Base-by-base conservation (phyloP, 768 basidiomycete species). In the Austroboletus festivus region DNA sequence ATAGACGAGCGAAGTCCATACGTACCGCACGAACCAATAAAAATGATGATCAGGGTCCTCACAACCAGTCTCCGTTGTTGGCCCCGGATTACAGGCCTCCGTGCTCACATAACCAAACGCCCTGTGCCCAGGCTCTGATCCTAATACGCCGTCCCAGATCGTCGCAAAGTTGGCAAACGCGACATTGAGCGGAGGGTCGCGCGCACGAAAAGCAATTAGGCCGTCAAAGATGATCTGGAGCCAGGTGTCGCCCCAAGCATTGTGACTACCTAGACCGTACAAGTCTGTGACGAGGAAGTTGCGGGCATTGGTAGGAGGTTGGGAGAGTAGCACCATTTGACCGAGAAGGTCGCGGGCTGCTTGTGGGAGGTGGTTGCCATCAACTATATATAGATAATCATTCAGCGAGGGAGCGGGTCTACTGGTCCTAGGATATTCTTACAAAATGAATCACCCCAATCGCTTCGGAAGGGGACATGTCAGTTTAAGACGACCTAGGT, bases 1-100 rank as follows among this genome's bases (percentile, higher is more conserved):
- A 23, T 2, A 7, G 28, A 10, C 1, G 19, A 26, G n/a, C 2
- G 13, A 42, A 44, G n/a, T 21, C 3, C 4, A 2, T 23, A 61
- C 74, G 41, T 48, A 79, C 79, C 73, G 71, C 33, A 64, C 61
- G 20, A 80, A 74, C 74, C 78, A 80, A 54, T 79, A 78, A 50
- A 80, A 81, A 41, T 70, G 70, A 54, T 75, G 76, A 30, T 75
- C 74, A 3, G 74, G 72, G 44, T 77, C 74, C 39, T 46, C 24
- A 47, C 76, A 77, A 48, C 52, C 46, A 3, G 55, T 65, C 4
- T 61, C 55, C 5, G 67, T 67, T 12, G 71, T 71, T 37, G 68
- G 57, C 5, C 67, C 67, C 3, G 61, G 63, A 3, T 58, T 71
- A 52, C 71, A 77, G 0, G 70, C 61, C 18, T 64, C 64, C 11